Conservation (phyloP, 352 stramenopile genomes). For the Pythium plurisporium region DNA sequence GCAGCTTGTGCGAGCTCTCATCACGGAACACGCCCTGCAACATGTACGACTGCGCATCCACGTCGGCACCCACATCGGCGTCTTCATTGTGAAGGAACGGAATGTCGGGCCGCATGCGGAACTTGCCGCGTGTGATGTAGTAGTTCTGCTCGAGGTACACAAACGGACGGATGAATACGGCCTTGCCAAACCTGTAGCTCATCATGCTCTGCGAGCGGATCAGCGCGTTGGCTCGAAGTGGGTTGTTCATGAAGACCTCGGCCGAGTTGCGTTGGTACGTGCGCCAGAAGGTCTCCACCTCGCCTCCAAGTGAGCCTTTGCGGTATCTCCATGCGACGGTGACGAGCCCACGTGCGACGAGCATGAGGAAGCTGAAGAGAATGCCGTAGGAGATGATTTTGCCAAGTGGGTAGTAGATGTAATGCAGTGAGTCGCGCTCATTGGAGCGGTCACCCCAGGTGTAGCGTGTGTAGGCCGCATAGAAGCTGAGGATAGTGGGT, state of each 20-base stretch:
- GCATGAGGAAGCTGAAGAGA: constrained; percentile 14
- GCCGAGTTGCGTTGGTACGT: constrained; percentile 27
- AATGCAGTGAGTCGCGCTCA: not conserved
- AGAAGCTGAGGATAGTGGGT: constrained; percentile 11
- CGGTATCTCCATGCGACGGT: constrained; percentile 3
- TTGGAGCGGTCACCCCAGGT: constrained; percentile 21
- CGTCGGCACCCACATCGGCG: not conserved
- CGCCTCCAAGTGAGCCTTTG: constrained; percentile 12
- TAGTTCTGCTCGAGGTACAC: constrained; percentile 28
- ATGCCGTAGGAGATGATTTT: constrained; percentile 18
- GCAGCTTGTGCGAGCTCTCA: constrained; percentile 2
- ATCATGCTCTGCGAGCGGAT: constrained; percentile 23
- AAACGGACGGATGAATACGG: constrained; percentile 25
- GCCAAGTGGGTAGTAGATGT: constrained; percentile 19
- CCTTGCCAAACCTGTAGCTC: constrained; percentile 22
- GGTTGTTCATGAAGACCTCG: constrained; percentile 25
- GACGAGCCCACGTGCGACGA: constrained; percentile 8
- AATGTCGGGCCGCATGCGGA: constrained; percentile 12
- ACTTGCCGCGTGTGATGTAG: constrained; percentile 24
- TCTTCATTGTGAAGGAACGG: constrained; percentile 10
- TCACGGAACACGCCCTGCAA: constrained; percentile 7
- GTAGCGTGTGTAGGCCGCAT: constrained; percentile 20
- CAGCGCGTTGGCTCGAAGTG: constrained; percentile 22
- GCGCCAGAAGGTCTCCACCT: constrained; percentile 21
- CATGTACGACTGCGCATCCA: constrained; percentile 2